Evolutionary conservation across 352 stramenopile species (phyloP), one percentile per base, ranked within the genome.

Genomic region (Phytophthora podocarpi): DNA sequence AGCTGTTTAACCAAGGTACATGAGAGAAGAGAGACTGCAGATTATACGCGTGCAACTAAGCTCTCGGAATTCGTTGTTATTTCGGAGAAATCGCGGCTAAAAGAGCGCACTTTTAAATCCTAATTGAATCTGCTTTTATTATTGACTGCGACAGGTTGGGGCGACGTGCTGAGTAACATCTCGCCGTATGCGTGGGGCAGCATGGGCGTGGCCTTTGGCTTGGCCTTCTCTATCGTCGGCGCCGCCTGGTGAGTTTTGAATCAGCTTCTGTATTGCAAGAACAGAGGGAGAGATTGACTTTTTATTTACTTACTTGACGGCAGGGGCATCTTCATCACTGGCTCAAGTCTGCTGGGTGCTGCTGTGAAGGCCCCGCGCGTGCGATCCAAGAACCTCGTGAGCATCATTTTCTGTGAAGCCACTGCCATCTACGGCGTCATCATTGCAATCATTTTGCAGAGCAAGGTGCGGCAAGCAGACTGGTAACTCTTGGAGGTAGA

Each of bases 361-460:
- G 91, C 98, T 24, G 93, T 99, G 39, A 99, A 99, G 82, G 94
- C 98, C 23, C 98, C 98, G 27, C 94, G 97, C 35, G 99, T 99
- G 78, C 86, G 96, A 75, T 98, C 93, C 23, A 99, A 99, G 80
- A 99, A 99, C 80, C 89, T 99, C 63, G 97, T 99, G 67, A 98
- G 95, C 79, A 98, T 99, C 56, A 99, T 99, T 92, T 99, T 99
- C 79, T 99, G 98, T 75, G 98, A 99, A 82, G 98, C 98, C 10
- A 99, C 96, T 20, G 98, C 98, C 49, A 99, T 99, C 64, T 99
- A 99, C 77, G 98, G 98, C 56, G 94, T 99, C 59, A 99, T 99
- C 59, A 98, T 99, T 83, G 97, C 97, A 37, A 99, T 99, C 72
- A 99, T 99, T 62, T 80, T 99, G 37, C 89, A 98, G 59, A 99